Percentiles rank a stretch among this genome's conserved stretches.
Conservation (phyloP, 495 filamentous ascomycete species). For the Penicillium maclennaniae region DNA sequence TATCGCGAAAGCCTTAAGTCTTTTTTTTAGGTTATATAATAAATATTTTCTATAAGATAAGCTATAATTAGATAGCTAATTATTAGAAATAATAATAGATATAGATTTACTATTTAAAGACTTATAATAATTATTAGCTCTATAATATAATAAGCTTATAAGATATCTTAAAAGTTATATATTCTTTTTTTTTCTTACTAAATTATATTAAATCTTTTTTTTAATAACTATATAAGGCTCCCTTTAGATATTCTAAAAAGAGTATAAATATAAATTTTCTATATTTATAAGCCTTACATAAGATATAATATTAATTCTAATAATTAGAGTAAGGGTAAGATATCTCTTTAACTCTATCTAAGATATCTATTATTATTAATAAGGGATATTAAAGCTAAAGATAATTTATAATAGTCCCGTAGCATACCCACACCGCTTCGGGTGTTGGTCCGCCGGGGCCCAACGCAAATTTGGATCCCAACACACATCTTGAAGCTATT, state of each 20-base stretch:
- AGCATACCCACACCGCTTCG: too few relatives aligned
- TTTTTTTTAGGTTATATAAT: background rate
- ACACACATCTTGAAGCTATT: too few relatives aligned
- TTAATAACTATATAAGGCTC: background rate
- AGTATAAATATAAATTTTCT: background rate
- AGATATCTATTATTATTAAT: slow-evolving; percentile 13
- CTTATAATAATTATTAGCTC: background rate
- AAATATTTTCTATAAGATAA: background rate
- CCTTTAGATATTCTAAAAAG: slow-evolving; percentile 3
- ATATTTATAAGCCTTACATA: slow-evolving; percentile 1
- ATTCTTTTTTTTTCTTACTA: background rate
- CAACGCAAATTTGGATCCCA: too few relatives aligned
- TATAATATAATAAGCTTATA: slow-evolving; percentile 1
- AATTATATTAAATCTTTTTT: background rate
- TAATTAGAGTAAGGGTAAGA: slow-evolving; percentile 7
- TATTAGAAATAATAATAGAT: too few relatives aligned
- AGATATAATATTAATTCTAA: slow-evolving; percentile 6
- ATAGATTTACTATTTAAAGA: background rate
- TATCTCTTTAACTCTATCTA: slow-evolving; percentile 14
- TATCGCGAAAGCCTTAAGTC: slow-evolving; percentile 1
- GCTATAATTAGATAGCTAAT: background rate
- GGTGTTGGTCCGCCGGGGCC: too few relatives aligned
- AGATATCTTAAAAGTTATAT: slow-evolving; percentile 8
- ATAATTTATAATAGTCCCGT: slow-evolving; percentile 10
- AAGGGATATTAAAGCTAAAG: background rate